phyloP scores from a whole-genome alignment of 805 yeast species.

The Cyberlindnera americana region DNA sequence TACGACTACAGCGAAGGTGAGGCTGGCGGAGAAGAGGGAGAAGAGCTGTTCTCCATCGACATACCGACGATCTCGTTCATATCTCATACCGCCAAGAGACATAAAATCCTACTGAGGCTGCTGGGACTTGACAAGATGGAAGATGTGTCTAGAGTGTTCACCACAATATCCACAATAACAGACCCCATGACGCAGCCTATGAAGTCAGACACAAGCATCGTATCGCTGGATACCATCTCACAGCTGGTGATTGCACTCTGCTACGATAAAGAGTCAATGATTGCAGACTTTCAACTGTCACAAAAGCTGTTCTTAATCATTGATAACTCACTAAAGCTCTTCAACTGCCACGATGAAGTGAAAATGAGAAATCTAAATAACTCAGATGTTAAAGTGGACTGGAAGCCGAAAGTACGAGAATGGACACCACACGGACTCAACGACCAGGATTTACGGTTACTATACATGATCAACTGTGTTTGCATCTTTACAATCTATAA shows the following conservation, averaged over 20 bases:
- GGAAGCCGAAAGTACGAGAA: slow-evolving; percentile 30
- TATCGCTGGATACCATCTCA: slow-evolving; percentile 55
- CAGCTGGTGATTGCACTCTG: slow-evolving; percentile 40
- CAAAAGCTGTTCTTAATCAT: slow-evolving; percentile 34
- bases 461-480: slow-evolving; percentile 43
- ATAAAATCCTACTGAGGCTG: slow-evolving; percentile 28
- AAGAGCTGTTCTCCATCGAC: slow-evolving; percentile 31
- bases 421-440: slow-evolving; percentile 37
- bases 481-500: slow-evolving; percentile 43
- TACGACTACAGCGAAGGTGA: neutral
- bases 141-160: slow-evolving; percentile 15
- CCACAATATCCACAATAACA: slow-evolving; percentile 35
- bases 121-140: slow-evolving; percentile 23
- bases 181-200: slow-evolving; percentile 73
- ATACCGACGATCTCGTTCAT: slow-evolving; percentile 23
- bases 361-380: slow-evolving; percentile 38
- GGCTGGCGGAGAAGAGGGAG: slow-evolving; percentile 17
- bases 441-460: slow-evolving; percentile 38
- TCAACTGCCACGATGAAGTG: slow-evolving; percentile 43
- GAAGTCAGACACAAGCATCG: slow-evolving; percentile 48
- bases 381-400: slow-evolving; percentile 32
- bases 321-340: slow-evolving; percentile 31
- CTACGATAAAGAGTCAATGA: slow-evolving; percentile 26
- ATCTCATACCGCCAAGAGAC: slow-evolving; percentile 29
- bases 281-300: slow-evolving; percentile 35